phyloP scores from a whole-genome alignment of 31 red algal species.

The Odonthalia washingtoniensis region DNA sequence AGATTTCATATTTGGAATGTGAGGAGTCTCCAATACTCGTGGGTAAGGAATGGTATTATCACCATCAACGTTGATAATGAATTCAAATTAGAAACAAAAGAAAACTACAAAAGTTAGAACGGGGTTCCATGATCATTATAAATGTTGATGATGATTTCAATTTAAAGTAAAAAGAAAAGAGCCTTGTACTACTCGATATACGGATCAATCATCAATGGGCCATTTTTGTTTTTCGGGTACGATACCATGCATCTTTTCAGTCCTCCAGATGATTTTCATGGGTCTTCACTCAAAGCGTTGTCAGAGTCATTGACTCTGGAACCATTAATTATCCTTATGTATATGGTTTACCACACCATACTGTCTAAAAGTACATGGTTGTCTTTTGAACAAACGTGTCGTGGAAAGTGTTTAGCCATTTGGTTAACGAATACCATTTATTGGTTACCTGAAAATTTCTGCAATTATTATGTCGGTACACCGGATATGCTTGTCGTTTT shows the following conservation, averaged over 20 bases:
- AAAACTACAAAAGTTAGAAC: too few relatives aligned
- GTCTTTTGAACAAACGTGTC: slow-evolving; percentile 13
- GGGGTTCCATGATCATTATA: too few relatives aligned
- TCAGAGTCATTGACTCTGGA: slow-evolving; percentile 84
- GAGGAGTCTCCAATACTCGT: too few relatives aligned
- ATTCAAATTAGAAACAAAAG: too few relatives aligned
- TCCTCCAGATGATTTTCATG: slow-evolving; percentile 73
- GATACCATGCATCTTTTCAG: slow-evolving; percentile 68
- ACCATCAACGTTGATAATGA: too few relatives aligned
- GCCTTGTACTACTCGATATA: slow-evolving; percentile 66
- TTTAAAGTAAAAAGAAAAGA: too few relatives aligned
- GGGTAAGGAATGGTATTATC: too few relatives aligned
- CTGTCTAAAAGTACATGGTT: slow-evolving; percentile 40
- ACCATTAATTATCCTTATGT: slow-evolving; percentile 74
- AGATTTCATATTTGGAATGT: too few relatives aligned
- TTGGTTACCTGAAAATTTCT: slow-evolving; percentile 87
- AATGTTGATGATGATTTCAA: too few relatives aligned
- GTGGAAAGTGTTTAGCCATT: slow-evolving; percentile 50
- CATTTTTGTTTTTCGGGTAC: slow-evolving; percentile 84
- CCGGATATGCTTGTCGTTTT: slow-evolving; percentile 84
- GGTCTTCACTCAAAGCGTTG: slow-evolving; percentile 61
- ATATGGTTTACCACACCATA: slow-evolving; percentile 71
- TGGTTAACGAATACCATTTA: slow-evolving; percentile 78
- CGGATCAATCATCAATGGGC: slow-evolving; percentile 73
- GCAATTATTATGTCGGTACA: slow-evolving; percentile 85